phyloP scores from a whole-genome alignment of 1,284 basidiomycete genomes.

The Hymenochaete sp. region DNA sequence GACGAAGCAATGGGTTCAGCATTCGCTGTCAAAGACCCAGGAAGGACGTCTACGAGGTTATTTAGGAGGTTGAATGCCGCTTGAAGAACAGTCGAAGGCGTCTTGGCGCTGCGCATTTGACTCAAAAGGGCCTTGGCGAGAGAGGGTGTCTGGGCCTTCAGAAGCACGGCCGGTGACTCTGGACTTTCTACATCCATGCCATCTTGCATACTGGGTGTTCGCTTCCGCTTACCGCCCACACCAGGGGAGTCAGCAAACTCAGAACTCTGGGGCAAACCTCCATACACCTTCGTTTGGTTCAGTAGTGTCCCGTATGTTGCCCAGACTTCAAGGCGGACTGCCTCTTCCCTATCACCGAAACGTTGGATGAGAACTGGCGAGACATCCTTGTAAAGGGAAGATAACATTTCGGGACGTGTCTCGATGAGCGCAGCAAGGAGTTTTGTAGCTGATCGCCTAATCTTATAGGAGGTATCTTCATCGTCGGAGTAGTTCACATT shows the following conservation, averaged over 20 bases:
- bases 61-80: constrained; percentile 78
- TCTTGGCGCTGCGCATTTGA: constrained; percentile 65
- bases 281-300: constrained; percentile 74
- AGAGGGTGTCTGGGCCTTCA: constrained; percentile 67
- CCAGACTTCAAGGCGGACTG: constrained; percentile 92
- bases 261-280: constrained; percentile 32
- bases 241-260: constrained; percentile 41
- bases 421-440: constrained; percentile 77
- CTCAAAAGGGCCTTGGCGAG: constrained; percentile 77
- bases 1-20: constrained; percentile 53
- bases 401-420: constrained; percentile 81
- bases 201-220: constrained; percentile 40
- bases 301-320: constrained; percentile 76
- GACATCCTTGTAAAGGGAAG: constrained; percentile 72
- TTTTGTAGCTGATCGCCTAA: constrained; percentile 88
- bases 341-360: constrained; percentile 93
- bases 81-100: constrained; percentile 71
- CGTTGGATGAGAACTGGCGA: constrained; percentile 84
- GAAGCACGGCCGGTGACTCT: constrained; percentile 35
- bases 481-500: constrained; percentile 80
- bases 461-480: constrained; percentile 98
- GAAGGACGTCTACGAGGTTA: constrained; percentile 70
- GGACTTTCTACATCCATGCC: constrained; percentile 71
- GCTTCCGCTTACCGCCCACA: constrained; percentile 65
- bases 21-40: constrained; percentile 74